Conservation (phyloP, 805 yeast species). For the Candida corydali region DNA sequence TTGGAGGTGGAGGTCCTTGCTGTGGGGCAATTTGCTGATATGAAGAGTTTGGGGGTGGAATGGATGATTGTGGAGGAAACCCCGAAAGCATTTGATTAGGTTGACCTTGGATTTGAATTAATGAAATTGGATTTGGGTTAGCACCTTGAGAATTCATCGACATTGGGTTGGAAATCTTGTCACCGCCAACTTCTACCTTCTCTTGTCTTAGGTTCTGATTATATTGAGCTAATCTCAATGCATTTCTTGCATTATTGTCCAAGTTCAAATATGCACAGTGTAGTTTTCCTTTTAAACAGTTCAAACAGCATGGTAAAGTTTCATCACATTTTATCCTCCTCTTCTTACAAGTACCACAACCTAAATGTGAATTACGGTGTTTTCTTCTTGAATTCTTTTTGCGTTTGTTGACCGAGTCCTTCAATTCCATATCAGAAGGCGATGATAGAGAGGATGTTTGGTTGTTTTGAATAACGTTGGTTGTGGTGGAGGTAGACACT, state of each 20-base stretch:
- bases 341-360: conserved; percentile 63
- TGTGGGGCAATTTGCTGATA: background rate
- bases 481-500: conserved; percentile 9
- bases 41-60: background rate
- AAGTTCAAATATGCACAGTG: conserved; percentile 44
- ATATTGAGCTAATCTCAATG: conserved; percentile 47
- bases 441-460: background rate
- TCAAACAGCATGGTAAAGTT: conserved; percentile 45
- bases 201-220: conserved; percentile 32
- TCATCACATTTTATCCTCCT: conserved; percentile 51
- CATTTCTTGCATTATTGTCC: conserved; percentile 47
- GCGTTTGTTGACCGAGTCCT: conserved; percentile 11
- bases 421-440: conserved; percentile 5
- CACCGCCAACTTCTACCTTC: conserved; percentile 12
- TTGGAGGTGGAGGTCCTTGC: conserved; percentile 6
- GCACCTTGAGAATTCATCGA: conserved; percentile 1
- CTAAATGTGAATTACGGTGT: conserved; percentile 67
- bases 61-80: conserved; percentile 1
- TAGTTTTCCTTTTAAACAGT: conserved; percentile 43
- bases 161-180: background rate
- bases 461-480: conserved; percentile 3
- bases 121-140: background rate
- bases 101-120: conserved; percentile 1
- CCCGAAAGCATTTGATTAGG: conserved; percentile 1
- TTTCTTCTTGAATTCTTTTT: conserved; percentile 49